phyloP scores from a whole-genome alignment of 2,329 filamentous ascomycete species.

The Fusarium fracticaudum region DNA sequence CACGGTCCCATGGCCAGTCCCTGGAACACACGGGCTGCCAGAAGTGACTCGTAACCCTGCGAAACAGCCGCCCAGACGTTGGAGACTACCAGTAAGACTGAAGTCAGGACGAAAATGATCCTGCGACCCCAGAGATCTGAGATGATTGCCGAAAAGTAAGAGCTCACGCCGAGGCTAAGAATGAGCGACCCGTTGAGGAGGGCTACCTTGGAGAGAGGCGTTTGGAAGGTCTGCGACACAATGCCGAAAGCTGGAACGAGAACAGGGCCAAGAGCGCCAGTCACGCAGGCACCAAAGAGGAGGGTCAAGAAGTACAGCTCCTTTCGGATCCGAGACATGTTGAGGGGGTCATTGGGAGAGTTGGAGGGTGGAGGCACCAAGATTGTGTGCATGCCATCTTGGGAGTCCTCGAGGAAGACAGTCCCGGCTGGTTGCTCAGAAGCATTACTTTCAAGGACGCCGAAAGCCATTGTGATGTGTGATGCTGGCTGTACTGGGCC shows the following conservation, averaged over 20 bases:
- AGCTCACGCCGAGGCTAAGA: background rate
- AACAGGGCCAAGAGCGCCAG: background rate
- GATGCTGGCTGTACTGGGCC: too few species aligned
- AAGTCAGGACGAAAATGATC: background rate
- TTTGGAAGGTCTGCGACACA: background rate
- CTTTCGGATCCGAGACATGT: background rate
- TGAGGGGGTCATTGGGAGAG: background rate
- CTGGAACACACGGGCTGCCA: background rate
- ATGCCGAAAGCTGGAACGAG: conserved; percentile 2
- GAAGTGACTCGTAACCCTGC: background rate
- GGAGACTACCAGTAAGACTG: background rate
- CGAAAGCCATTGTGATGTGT: background rate
- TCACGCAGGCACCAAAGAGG: background rate
- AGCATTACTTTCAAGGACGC: background rate
- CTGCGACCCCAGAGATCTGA: background rate
- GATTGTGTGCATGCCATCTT: background rate
- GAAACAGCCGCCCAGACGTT: background rate
- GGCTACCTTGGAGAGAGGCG: background rate
- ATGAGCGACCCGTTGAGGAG: background rate
- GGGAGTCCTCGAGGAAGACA: background rate
- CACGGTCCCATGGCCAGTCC: background rate
- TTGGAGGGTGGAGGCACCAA: background rate
- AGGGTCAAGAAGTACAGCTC: background rate
- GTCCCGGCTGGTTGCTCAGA: background rate
- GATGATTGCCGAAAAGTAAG: background rate